Evolutionary conservation across 179 eudicot genomes (phyloP), one percentile per base, ranked within the genome.

Genomic region (Silene coronaria): DNA sequence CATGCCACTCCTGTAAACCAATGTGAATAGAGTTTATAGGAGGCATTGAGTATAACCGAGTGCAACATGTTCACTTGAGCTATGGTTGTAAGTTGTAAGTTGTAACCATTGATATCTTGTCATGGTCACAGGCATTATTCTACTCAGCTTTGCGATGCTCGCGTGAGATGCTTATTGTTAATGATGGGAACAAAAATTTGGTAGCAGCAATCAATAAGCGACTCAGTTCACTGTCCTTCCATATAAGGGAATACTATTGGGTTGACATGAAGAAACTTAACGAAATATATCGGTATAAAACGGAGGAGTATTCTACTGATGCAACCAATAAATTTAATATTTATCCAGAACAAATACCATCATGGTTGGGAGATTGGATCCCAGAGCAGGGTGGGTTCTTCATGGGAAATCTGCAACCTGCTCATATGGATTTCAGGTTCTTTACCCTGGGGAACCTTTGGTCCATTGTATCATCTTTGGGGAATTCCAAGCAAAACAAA

Each of bases 341-440:
- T 48, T 84, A 84, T 78, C 86, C 86, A 48, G 86, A 84, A 60
- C 86, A 84, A 71, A 84, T 84, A 22, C 86, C 86, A 48, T 76
- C 84, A 55, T 84, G 86, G 86, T 75, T 84, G 68, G 81, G 76
- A 34, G 86, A 84, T 79, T 84, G 86, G 86, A 81, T 84, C 12
- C 74, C 82, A 19, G 84, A 81, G 72, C 61, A 81, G 70, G 84
- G 80, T 53, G 84, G 86, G 16, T 84, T 75, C 59, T 75, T 83
- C 73, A 80, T 80, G 71, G 86, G 86, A 27, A 83, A 83, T 73
- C 80, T 83, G 34, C 86, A 83, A 48, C 86, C 86, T 62, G 84
- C 84, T 75, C 86, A 83, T 62, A 83, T 83, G 86, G 86, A 83
- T 65, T 83, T 83, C 48, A 72, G 81, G 45, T 83, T 83, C 77